These are phyloP conservation scores for Bothriochloa decipiens DNA, from an alignment of 176 grass and related monocot species.

Conservation along the genomic window DNA sequence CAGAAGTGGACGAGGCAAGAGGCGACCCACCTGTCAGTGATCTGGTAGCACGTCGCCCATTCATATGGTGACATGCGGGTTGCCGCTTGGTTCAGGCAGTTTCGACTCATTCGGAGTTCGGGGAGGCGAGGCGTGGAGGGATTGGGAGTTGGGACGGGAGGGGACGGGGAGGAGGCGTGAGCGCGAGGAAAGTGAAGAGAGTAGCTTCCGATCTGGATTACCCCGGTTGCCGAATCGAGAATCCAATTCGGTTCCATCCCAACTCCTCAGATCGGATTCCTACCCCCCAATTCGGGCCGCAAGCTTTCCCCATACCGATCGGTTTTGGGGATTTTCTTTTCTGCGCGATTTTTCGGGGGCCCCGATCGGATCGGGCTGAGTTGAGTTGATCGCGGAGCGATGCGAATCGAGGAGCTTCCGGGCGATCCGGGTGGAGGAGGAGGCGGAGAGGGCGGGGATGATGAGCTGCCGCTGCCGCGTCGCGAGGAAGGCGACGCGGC, in stretches of 20 bases:
- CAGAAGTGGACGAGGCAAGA: neutral
- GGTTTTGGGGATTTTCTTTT: slow-evolving; percentile 21
- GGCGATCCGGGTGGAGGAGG: slow-evolving; percentile 39
- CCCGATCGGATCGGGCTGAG: slow-evolving; percentile 24
- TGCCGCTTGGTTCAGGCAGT: slow-evolving; percentile 25
- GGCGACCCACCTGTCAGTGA: slow-evolving; percentile 15
- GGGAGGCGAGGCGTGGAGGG: neutral
- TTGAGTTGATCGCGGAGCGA: slow-evolving; percentile 35
- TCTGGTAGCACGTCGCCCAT: neutral
- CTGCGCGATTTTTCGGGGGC: slow-evolving; percentile 15
- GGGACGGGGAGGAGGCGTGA: slow-evolving; percentile 40
- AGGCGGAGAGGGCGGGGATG: neutral
- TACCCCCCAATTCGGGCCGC: slow-evolving; percentile 6
- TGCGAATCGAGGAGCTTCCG: slow-evolving; percentile 76
- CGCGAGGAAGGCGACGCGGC: slow-evolving; percentile 24
- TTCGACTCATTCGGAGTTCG: slow-evolving; percentile 31
- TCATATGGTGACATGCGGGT: slow-evolving; percentile 19
- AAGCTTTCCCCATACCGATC: slow-evolving; percentile 15
- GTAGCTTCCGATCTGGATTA: slow-evolving; percentile 31
- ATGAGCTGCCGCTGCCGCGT: slow-evolving; percentile 15
- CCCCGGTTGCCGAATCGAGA: slow-evolving; percentile 26
- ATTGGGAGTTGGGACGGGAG: neutral
- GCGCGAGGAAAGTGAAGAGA: slow-evolving; percentile 36
- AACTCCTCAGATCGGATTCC: slow-evolving; percentile 24
- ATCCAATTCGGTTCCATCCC: slow-evolving; percentile 35